Conservation (phyloP, 768 basidiomycete species). For the Lactifluus echinatus region DNA sequence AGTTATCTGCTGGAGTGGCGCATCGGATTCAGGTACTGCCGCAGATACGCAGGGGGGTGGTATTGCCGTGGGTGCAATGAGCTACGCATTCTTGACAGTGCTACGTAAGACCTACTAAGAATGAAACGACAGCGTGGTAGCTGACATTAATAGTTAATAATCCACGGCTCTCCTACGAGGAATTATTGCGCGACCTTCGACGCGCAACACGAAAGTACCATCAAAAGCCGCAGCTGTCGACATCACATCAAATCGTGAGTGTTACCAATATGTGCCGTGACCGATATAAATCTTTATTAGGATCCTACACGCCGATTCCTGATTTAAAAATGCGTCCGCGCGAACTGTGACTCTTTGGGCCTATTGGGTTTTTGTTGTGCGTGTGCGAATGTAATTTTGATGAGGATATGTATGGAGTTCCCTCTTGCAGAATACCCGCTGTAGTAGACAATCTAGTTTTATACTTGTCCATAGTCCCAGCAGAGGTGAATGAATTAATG, state of each 20-base stretch:
- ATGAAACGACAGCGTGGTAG: background rate
- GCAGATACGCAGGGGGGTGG: conserved; percentile 5
- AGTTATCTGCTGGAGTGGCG: conserved; percentile 21
- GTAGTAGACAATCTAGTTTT: background rate
- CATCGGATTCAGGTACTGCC: conserved; percentile 14
- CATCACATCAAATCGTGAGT: conserved; percentile 19
- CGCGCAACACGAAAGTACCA: conserved; percentile 17
- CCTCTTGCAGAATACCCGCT: background rate
- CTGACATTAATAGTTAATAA: conserved; percentile 8
- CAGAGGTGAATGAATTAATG: background rate
- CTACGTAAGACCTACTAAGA: background rate
- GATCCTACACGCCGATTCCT: conserved; percentile 8
- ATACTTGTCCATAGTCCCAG: background rate
- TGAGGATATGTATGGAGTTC: background rate
- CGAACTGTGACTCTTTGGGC: background rate
- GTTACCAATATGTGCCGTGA: background rate
- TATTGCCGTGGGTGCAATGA: conserved; percentile 21
- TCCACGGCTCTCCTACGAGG: conserved; percentile 15
- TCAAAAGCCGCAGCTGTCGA: conserved; percentile 20
- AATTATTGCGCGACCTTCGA: conserved; percentile 15
- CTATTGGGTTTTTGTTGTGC: background rate
- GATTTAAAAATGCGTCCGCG: conserved; percentile 4
- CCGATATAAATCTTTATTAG: background rate
- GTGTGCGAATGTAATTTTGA: conserved; percentile 5
- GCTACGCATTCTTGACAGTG: conserved; percentile 19